Base-by-base conservation (phyloP, 345 rosid genomes). In the Eutrema yunnanense region DNA sequence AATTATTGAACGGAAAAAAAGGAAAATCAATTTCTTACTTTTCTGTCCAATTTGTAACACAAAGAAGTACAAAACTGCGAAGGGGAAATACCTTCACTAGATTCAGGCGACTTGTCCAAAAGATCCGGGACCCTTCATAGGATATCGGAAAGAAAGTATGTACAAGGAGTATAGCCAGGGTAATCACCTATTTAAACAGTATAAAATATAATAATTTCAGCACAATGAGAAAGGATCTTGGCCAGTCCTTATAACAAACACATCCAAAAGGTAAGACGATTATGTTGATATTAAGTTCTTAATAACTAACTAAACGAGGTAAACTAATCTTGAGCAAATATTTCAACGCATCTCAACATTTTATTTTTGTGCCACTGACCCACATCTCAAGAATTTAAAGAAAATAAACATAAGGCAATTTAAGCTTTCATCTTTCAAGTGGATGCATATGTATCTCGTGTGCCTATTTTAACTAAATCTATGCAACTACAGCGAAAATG, bases 71-170 rank as follows among this genome's bases (percentile, higher is more conserved):
- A 14, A 57, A 60, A 54, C 53, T 26, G 74, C 36, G 58, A 65
- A 58, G 54, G 16, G 41, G 48, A 44, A 53, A 27, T 83, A 94
- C 98, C 95, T 94, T 94, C 44, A 88, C 60, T 69, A 68, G 80
- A 73, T 80, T 88, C 56, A 84, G 72, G 69, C 84, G 83, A 73
- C 77, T 83, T 64, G 67, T 85, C 91, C 89, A 86, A 67, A 76
- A 94, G 69, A 94, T 82, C 2, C 42, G 73, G 9, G 71, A 74
- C 37, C 98, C 98, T 84, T 89, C 98, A 74, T 83, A 94, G 42
- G 80, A 79, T 67, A 94, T 78, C 5, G 98, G 97, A 44, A 81
- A 86, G 80, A 89, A 84, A 26, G 86, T 81, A 79, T 90, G 93
- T 43, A 80, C 74, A 22, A 73, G n/a, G 13, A 95, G 83, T 80